Evolutionary conservation across 2,329 filamentous ascomycete genomes (phyloP), one percentile per base, ranked within the genome.

Genomic region (Fusarium ramigenum): DNA sequence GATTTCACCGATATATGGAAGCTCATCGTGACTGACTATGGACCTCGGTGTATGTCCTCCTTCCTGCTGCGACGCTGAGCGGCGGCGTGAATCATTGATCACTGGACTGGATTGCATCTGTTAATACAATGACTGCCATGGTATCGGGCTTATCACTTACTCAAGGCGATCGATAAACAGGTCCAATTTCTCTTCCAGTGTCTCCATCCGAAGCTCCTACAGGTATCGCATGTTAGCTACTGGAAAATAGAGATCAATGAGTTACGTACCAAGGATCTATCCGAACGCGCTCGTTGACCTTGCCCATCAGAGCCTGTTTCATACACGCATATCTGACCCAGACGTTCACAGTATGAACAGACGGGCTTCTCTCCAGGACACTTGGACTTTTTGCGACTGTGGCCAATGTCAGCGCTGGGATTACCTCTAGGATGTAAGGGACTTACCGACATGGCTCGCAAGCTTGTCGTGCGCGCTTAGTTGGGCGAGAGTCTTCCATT

Each of bases 91-190:
- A 2, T 37, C 42, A 30, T 46, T 21, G 5, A 59, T 30, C 3
- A 50, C 42, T 0, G 56, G 56, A 8, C 54, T 58, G 0, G 0
- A 7, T 9, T 15, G 2, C 3, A 16, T 11, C 4, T 21, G 9
- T 52, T 8, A 34, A 2, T 12, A 3, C 3, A 3, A 9, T 36
- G 1, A 3, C 2, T 4, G 1, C 1, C 9, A 21, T 25, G 4
- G 25, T 11, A 15, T 7, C 16, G 0, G 7, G 7, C 8, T 19
- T 9, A 7, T 53, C 3, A 37, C 56, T 14, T 37, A 59, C 56
- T 50, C 32, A 0, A 59, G 23, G 1, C 56, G 42, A 0, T 59
- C 42, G 4, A 59, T 59, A 5, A 59, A 49, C 6, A 37, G 1
- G 6, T 59, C 42, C 23, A 59, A 12, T n/a, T 59, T 59, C 56